Evolutionary conservation across 495 filamentous ascomycete species (phyloP).

Genomic region (Neurospora tetraspora): DNA sequence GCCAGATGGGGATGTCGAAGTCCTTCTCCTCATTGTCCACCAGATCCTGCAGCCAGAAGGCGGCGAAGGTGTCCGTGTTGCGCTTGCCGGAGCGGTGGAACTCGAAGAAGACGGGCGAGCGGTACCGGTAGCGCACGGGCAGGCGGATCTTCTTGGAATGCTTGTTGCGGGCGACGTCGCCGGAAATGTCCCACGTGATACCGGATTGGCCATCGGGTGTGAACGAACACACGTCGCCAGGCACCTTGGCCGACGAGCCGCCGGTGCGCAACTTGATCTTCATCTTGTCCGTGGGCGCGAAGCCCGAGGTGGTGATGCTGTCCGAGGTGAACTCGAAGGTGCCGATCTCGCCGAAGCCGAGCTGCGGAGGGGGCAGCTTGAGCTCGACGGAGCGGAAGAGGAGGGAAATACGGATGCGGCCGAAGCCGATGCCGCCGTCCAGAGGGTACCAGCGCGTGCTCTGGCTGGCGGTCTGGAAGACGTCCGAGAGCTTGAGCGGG

Average conservation of each 20-base stretch:
- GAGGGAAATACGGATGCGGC: conserved; percentile 79
- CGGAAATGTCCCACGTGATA: conserved; percentile 58
- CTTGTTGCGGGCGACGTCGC: conserved; percentile 34
- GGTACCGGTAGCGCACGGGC: conserved; percentile 81
- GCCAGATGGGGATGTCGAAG: conserved; percentile 82
- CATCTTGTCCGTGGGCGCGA: conserved; percentile 52
- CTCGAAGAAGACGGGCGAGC: conserved; percentile 81
- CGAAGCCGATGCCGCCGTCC: conserved; percentile 64
- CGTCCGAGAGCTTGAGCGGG: conserved; percentile 73
- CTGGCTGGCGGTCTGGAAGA: conserved; percentile 78
- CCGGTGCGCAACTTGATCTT: conserved; percentile 79
- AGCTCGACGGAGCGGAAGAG: conserved; percentile 82
- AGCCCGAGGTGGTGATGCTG: conserved; percentile 47
- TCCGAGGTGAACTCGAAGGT: conserved; percentile 78
- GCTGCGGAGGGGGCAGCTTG: conserved; percentile 64
- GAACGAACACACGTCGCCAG: conserved; percentile 44
- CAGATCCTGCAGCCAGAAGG: conserved; percentile 78
- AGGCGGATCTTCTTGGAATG: conserved; percentile 48
- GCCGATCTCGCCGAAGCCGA: conserved; percentile 82
- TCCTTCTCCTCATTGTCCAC: conserved; percentile 64
- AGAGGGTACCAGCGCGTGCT: conserved; percentile 51
- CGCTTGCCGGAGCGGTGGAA: conserved; percentile 62
- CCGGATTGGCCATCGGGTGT: conserved; percentile 45
- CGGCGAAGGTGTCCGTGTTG: conserved; percentile 58
- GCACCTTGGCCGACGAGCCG: conserved; percentile 66